Evolutionary conservation across 495 filamentous ascomycete genomes (phyloP).

Genomic region (Neurospora discreta): DNA sequence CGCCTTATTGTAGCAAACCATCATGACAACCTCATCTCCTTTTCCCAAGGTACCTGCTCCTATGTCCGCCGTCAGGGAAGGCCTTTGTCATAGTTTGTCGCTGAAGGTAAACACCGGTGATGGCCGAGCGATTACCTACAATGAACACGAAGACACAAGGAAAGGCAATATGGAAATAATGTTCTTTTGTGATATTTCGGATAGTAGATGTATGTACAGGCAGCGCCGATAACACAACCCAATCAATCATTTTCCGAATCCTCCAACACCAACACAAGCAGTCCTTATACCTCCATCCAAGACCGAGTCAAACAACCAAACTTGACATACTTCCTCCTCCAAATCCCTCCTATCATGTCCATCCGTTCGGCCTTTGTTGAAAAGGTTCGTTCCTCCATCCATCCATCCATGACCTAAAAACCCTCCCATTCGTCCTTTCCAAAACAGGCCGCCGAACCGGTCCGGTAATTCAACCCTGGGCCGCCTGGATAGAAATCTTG

Average conservation of each 20-base stretch:
- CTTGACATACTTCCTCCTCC: background rate
- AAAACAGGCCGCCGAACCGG: background rate
- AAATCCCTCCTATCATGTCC: too few relatives aligned
- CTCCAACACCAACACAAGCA: background rate
- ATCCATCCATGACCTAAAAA: background rate
- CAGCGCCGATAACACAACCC: background rate
- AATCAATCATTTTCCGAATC: background rate
- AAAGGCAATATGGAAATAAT: background rate
- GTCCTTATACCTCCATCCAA: background rate
- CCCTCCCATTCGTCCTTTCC: background rate
- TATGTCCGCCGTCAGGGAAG: too few relatives aligned
- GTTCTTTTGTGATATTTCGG: background rate
- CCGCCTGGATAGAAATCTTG: slow-evolving; percentile 11
- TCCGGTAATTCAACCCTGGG: too few relatives aligned
- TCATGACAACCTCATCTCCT: too few relatives aligned
- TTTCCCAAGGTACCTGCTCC: too few relatives aligned
- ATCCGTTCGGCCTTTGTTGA: too few relatives aligned
- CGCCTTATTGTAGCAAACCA: background rate
- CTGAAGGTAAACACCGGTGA: too few relatives aligned
- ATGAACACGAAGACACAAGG: background rate
- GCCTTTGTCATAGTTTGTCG: too few relatives aligned
- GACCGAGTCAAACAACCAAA: background rate
- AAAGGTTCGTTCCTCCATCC: background rate
- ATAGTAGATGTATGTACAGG: background rate
- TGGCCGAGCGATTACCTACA: too few relatives aligned